Evolutionary conservation across 495 filamentous ascomycete species (phyloP), one percentile per base, ranked within the genome.

Genomic region (Daldinia caldariorum): DNA sequence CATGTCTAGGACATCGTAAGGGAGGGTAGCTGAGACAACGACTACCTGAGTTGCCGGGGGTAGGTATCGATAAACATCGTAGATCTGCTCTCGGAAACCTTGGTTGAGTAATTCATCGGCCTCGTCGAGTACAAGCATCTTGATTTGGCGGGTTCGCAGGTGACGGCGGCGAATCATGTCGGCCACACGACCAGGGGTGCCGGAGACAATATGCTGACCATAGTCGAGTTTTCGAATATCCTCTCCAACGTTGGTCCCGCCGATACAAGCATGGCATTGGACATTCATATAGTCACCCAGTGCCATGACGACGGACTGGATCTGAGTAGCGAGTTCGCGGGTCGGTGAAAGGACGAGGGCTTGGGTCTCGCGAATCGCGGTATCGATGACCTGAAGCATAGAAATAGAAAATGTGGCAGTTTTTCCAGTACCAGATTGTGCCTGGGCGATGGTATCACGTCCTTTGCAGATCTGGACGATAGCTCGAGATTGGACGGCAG

Each of bases 241-340:
- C 68, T 98, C 94, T 49, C 95, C 92, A 61, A 99, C 92, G 75
- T 94, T 97, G 66, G 95, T 99, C 34, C 95, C 95, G 69, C 95
- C 95, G 81, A 99, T 99, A 79, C 96, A 98, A 71, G 95, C 94
- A 74, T 99, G 95, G 81, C 96, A 98, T 80, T 99, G 92, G 2
- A 98, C 91, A 77, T 98, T 99, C 96, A 98, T 98, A 85, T 96
- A 99, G 78, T 99, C 95, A 56, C 95, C 95, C 32, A 99, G 89
- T 14, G 94, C 95, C 86, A 98, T 92, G 71, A 99, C 89, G 58
- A 99, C 95, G 51, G 93, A 96, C 78, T 98, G 95, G 72, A 99
- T 99, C 80, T 99, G 95, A 59, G 93, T 95, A 38, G 95, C 95
- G 61, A 99, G 87, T 89, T 99, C 95, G 69, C 95, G 93, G 56